Evolutionary conservation across 257 asterid species (phyloP).

Genomic region (Nicotiana tomentosiformis): DNA sequence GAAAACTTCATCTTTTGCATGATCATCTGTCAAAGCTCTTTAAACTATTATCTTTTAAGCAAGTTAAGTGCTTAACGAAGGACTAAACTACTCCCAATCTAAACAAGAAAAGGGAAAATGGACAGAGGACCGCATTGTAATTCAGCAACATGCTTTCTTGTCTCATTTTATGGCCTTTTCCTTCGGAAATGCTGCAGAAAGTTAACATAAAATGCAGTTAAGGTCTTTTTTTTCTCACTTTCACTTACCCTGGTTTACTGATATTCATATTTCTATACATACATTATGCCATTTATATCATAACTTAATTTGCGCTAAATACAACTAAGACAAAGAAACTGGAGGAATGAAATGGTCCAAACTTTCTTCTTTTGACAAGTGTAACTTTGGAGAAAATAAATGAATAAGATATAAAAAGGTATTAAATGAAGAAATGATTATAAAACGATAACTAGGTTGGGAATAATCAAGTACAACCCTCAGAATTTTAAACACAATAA

Average conservation of each 20-base stretch:
- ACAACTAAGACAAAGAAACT: background rate
- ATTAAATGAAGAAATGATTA: background rate
- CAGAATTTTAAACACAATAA: background rate
- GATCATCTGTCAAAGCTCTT: conserved; percentile 4
- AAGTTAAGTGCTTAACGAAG: background rate
- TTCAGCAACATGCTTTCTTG: background rate
- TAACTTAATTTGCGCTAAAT: background rate
- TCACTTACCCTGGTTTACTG: background rate
- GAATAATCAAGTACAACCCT: background rate
- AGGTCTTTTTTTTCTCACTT: background rate
- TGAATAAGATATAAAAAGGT: background rate
- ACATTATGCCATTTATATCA: background rate
- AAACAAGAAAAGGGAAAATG: background rate
- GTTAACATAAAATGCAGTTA: background rate
- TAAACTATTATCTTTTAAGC: background rate
- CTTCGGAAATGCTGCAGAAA: background rate
- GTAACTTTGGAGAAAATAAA: background rate
- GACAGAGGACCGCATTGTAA: conserved; percentile 1
- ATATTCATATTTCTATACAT: background rate
- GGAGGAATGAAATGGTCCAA: background rate
- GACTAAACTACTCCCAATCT: background rate
- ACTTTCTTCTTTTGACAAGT: background rate
- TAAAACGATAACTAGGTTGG: background rate
- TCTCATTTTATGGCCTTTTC: background rate
- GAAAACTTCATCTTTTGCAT: conserved; percentile 1